Evolutionary conservation across 257 asterid species (phyloP).

Genomic region (Fraxinus pennsylvanica): DNA sequence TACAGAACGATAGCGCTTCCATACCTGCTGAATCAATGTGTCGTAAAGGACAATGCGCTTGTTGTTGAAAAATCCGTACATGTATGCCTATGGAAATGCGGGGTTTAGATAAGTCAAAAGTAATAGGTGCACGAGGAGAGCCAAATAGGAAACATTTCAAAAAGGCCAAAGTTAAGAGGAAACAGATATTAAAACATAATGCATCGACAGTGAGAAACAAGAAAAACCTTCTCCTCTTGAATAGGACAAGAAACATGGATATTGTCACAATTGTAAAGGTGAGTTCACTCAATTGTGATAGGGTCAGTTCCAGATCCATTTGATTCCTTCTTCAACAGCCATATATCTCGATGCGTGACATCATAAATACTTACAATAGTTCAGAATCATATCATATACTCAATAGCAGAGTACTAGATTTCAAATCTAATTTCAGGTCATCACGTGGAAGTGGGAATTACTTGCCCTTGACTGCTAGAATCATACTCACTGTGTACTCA

Average conservation of each 20-base stretch:
- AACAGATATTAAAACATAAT: background rate
- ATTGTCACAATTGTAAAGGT: background rate
- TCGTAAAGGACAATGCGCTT: conserved; percentile 95
- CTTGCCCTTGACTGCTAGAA: background rate
- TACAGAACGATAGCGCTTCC: background rate
- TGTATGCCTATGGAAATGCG: conserved; percentile 74
- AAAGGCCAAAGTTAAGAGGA: conserved; percentile 14
- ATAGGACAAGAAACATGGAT: background rate
- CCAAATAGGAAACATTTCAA: background rate
- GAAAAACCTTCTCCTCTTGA: conserved; percentile 10
- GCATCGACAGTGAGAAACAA: conserved; percentile 13
- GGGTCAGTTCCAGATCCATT: background rate
- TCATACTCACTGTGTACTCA: background rate
- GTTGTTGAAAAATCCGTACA: conserved; percentile 96
- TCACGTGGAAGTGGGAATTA: background rate
- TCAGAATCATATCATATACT: background rate
- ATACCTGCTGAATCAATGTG: conserved; percentile 96
- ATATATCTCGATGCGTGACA: background rate
- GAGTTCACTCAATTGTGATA: background rate
- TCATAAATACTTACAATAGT: background rate
- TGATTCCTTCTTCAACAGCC: background rate
- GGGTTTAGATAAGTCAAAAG: conserved; percentile 10
- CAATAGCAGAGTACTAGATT: background rate
- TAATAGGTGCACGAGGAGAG: conserved; percentile 7
- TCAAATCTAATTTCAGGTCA: background rate